These are phyloP conservation scores for Phylloporus sp. DNA, from an alignment of 1,284 basidiomycete genomes.

Conservation along the genomic window DNA sequence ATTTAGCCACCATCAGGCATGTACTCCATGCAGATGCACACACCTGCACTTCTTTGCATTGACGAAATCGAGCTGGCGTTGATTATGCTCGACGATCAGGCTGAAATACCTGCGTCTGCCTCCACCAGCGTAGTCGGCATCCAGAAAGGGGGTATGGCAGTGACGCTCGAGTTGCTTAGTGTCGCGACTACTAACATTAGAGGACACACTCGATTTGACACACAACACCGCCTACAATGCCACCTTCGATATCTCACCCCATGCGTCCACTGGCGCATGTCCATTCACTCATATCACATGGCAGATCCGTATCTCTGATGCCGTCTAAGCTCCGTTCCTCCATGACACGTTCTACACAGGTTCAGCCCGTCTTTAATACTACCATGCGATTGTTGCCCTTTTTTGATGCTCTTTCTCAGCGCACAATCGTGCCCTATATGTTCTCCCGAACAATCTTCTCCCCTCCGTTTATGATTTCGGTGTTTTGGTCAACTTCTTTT, in stretches of 20 bases:
- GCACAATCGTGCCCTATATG: conserved; percentile 14
- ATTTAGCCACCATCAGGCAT: conserved; percentile 54
- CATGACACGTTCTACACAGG: conserved; percentile 44
- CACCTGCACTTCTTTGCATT: conserved; percentile 46
- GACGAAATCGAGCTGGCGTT: conserved; percentile 75
- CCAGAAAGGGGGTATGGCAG: conserved; percentile 45
- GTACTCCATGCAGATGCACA: conserved; percentile 43
- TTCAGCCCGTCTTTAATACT: conserved; percentile 39
- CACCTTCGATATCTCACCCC: conserved; percentile 52
- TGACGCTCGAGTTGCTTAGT: conserved; percentile 45
- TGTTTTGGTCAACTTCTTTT: conserved; percentile 23
- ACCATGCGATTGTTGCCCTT: conserved; percentile 43
- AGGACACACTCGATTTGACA: conserved; percentile 70
- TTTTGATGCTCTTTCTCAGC: conserved; percentile 37
- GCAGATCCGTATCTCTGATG: conserved; percentile 64
- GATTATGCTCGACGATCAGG: conserved; percentile 70
- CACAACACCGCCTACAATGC: conserved; percentile 70
- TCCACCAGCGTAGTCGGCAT: conserved; percentile 40
- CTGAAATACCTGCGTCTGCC: conserved; percentile 37
- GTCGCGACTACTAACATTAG: conserved; percentile 49
- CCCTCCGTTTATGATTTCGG: conserved; percentile 24
- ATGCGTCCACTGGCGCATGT: conserved; percentile 40
- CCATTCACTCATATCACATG: conserved; percentile 46
- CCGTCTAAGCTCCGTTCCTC: conserved; percentile 57
- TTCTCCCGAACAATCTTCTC: conserved; percentile 32